Conservation (phyloP, 805 yeast genomes). For the Ogataea wickerhamii region DNA sequence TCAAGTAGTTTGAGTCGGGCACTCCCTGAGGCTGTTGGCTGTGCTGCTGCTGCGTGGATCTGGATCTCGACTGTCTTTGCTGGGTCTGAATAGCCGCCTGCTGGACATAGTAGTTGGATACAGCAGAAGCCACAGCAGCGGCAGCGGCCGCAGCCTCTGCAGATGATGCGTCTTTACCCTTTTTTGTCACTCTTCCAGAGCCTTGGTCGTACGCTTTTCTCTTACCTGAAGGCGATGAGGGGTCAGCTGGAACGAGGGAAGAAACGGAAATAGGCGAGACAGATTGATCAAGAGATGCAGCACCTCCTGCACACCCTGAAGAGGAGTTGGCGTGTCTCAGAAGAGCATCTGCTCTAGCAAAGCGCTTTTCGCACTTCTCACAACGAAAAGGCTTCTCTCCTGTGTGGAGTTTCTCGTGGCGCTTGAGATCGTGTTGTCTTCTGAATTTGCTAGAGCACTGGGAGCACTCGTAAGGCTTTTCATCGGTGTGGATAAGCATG, state of each 20-base stretch:
- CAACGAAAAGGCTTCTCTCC: constrained; percentile 72
- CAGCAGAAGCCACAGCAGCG: constrained; percentile 21
- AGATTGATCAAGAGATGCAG: constrained; percentile 10
- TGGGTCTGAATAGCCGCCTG: constrained; percentile 18
- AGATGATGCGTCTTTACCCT: constrained; percentile 15
- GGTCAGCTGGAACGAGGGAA: constrained; percentile 6
- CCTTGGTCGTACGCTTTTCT: constrained; percentile 13
- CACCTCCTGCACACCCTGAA: constrained; percentile 24
- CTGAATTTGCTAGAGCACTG: constrained; percentile 62
- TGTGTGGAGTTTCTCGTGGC: constrained; percentile 73
- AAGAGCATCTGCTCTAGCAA: constrained; percentile 75
- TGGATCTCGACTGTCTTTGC: constrained; percentile 18
- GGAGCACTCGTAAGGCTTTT: constrained; percentile 60
- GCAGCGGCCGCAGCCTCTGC: constrained; percentile 18
- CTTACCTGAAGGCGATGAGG: constrained; percentile 7
- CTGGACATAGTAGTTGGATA: constrained; percentile 17
- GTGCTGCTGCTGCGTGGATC: constrained; percentile 18
- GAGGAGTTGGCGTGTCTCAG: constrained; percentile 56
- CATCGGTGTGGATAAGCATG: constrained; percentile 60
- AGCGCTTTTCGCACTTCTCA: constrained; percentile 54
- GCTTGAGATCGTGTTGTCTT: constrained; percentile 69
- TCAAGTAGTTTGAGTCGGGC: constrained; percentile 9
- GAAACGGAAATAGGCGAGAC: constrained; percentile 13
- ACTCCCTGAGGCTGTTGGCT: constrained; percentile 6
- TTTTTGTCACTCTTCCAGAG: constrained; percentile 5